Conservation (phyloP, 306 rosid species). For the Rosa persica region DNA sequence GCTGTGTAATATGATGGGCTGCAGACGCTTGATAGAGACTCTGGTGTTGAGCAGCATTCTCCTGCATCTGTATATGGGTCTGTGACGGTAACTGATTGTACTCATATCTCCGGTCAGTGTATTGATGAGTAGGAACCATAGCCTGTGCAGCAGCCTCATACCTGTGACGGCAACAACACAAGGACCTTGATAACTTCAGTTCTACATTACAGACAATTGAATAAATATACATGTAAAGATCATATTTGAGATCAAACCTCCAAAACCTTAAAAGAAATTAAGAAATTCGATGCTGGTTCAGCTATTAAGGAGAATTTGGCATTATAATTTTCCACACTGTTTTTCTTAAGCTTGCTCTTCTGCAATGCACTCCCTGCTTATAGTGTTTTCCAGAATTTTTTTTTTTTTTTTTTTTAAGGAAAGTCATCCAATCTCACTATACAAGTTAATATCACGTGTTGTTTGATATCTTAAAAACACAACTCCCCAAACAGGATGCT, state of each 20-base stretch:
- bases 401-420: background rate
- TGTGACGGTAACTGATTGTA: constrained; percentile 6
- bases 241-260: background rate
- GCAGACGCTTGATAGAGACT: constrained; percentile 2
- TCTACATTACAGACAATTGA: background rate
- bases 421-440: constrained; percentile 5
- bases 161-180: background rate
- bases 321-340: background rate
- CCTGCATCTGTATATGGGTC: background rate
- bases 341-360: constrained; percentile 9
- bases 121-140: constrained; percentile 4
- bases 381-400: background rate
- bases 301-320: background rate
- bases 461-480: background rate
- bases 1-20: background rate
- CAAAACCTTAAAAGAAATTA: background rate
- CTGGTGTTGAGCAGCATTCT: background rate
- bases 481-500: background rate
- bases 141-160: constrained; percentile 9
- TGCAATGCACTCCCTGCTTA: constrained; percentile 6
- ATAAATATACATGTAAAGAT: background rate
- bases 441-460: background rate
- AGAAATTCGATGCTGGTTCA: background rate
- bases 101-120: background rate
- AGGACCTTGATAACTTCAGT: background rate